Evolutionary conservation across 352 stramenopile species (phyloP).

Genomic region (Globisporangium parvum): DNA sequence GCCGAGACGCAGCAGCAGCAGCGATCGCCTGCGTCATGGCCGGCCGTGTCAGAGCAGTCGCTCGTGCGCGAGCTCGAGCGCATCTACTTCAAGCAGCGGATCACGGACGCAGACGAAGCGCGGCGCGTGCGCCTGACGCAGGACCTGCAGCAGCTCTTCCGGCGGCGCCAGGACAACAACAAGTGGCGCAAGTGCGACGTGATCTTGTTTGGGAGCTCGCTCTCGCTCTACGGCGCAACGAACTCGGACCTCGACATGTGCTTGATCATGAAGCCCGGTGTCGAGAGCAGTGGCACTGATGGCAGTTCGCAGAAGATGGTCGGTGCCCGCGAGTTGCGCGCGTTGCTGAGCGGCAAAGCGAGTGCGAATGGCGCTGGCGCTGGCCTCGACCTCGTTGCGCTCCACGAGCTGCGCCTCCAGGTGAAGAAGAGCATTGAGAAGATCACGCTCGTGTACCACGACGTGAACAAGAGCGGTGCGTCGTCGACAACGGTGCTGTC

Average conservation of each 20-base stretch:
- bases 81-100: slow-evolving; percentile 37
- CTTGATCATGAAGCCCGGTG: slow-evolving; percentile 25
- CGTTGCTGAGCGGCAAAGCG: slow-evolving; percentile 28
- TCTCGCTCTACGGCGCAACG: slow-evolving; percentile 68
- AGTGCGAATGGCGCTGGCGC: slow-evolving; percentile 2
- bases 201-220: slow-evolving; percentile 68
- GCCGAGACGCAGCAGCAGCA: background rate
- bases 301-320: slow-evolving; percentile 8
- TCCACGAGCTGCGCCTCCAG: slow-evolving; percentile 37
- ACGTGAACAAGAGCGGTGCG: slow-evolving; percentile 16
- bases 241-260: slow-evolving; percentile 77
- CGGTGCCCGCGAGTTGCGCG: slow-evolving; percentile 33
- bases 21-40: background rate
- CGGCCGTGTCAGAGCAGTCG: background rate
- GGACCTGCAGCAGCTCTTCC: slow-evolving; percentile 41
- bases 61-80: slow-evolving; percentile 26
- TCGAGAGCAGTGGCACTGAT: background rate
- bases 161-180: slow-evolving; percentile 34
- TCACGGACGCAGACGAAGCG: slow-evolving; percentile 40
- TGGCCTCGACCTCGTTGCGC: slow-evolving; percentile 20
- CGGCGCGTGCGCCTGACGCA: slow-evolving; percentile 27
- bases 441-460: slow-evolving; percentile 30
- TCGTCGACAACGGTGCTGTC: background rate
- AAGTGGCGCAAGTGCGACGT: slow-evolving; percentile 50
- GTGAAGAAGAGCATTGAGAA: slow-evolving; percentile 48